Conservation (phyloP, 352 stramenopile genomes). For the Poterioochromonas sp. region DNA sequence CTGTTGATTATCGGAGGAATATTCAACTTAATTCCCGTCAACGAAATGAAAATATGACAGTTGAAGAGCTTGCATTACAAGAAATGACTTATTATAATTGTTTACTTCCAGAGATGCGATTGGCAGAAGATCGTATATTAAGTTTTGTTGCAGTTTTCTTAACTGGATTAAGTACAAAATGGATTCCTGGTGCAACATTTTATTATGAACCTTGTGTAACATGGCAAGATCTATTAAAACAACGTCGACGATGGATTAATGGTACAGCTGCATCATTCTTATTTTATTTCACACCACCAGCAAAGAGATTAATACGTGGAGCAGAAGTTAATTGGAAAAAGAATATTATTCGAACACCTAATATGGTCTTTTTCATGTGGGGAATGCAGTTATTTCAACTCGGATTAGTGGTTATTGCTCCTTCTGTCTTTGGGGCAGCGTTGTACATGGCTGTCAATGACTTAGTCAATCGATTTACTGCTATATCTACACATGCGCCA, state of each 20-base stretch:
- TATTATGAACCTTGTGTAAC: background rate
- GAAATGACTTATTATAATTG: background rate
- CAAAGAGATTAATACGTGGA: background rate
- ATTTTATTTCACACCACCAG: background rate
- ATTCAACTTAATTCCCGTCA: too few relatives aligned
- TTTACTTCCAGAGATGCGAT: background rate
- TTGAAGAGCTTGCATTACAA: background rate
- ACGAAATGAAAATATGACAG: too few relatives aligned
- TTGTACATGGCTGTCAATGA: background rate
- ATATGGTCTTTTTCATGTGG: background rate
- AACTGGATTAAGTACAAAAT: constrained; percentile 1
- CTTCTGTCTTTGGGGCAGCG: background rate
- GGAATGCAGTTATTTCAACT: background rate
- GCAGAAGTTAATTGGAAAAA: background rate
- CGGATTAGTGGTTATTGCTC: background rate
- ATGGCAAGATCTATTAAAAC: background rate
- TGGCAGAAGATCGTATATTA: constrained; percentile 10
- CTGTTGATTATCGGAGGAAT: background rate
- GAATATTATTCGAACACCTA: too few relatives aligned
- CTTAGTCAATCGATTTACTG: background rate
- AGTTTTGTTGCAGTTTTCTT: background rate
- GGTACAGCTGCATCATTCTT: background rate
- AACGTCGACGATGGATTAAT: constrained; percentile 8
- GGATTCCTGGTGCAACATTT: constrained; percentile 23
- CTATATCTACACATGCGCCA: too few relatives aligned